Conservation (phyloP, 2,329 filamentous ascomycete genomes). For the Zopfia rhizophila region DNA sequence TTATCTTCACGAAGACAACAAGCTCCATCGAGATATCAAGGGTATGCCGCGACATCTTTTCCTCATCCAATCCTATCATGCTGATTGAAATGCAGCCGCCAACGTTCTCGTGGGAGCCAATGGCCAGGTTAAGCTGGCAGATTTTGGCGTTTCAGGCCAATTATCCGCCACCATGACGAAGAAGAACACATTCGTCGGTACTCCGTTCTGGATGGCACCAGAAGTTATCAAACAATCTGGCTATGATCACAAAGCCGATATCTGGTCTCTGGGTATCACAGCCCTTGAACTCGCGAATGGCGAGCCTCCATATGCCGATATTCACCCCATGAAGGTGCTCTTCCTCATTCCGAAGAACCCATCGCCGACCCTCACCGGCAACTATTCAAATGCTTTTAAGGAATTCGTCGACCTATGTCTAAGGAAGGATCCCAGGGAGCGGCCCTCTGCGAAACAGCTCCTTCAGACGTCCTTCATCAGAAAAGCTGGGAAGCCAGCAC, state of each 20-base stretch:
- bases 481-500: constrained; percentile 93
- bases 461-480: constrained; percentile 91
- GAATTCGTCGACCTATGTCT: constrained; percentile 73
- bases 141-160: constrained; percentile 97
- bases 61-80: background rate
- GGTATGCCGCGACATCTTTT: constrained; percentile 62
- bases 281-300: constrained; percentile 91
- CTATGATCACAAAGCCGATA: constrained; percentile 97
- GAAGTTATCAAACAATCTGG: constrained; percentile 99
- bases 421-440: constrained; percentile 86
- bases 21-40: constrained; percentile 96
- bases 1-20: constrained; percentile 94
- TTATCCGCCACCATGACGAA: constrained; percentile 98
- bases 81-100: constrained; percentile 72
- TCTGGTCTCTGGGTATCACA: constrained; percentile 96
- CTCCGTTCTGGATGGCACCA: constrained; percentile 99
- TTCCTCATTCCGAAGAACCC: constrained; percentile 97
- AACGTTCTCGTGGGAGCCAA: constrained; percentile 90
- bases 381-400: constrained; percentile 61
- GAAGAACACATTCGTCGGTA: constrained; percentile 98
- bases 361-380: constrained; percentile 74
- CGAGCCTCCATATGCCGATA: constrained; percentile 94
- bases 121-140: constrained; percentile 95
- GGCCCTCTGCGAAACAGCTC: constrained; percentile 86
- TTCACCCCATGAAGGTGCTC: constrained; percentile 97